Evolutionary conservation across 371 early-diverging fungal genomes (phyloP), one percentile per base, ranked within the genome.

Genomic region (Mortierella sp.): DNA sequence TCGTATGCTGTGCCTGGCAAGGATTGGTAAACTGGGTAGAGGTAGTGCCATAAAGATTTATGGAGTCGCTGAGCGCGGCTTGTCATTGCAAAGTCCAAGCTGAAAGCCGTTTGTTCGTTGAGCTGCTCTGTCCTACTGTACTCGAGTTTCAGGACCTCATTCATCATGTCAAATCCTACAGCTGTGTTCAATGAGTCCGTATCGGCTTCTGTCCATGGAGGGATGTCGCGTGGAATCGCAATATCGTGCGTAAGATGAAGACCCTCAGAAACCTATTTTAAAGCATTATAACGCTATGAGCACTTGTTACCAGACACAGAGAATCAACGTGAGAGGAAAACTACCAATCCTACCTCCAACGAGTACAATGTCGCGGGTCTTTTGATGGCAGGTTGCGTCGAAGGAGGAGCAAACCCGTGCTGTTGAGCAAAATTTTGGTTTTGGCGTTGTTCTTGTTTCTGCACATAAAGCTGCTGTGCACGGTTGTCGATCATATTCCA

Each of bases 31-130:
- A 77, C 52, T 0, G 65, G 68, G 24, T 59, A 57, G 16, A 77
- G 52, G 59, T 72, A 43, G 65, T 68, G 51, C 77, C 77, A 77
- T 9, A 77, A 64, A 3, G 68, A 64, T 37, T 77, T 77, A 72
- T 72, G 68, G 5, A 72, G 24, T 20, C 65, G 51, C 26, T 77
- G 68, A 0, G 72, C 69, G 1, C 72, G 49, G 0, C 64, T 43
- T 3, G 60, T 39, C 18, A 40, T 52, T 16, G 68, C 65, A 37
- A 77, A 60, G 22, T 77, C 62, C 32, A 77, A n/a, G 0, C 49
- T 55, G 12, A 18, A 22, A 10, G 54, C 20, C 8, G 54, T 30
- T 10, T 35, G 39, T 11, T 39, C 61, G 4, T 35, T 32, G 22
- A 72, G 35, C 5, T 64, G 20, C 39, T 77, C 68, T 14, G 59